A percentile compares a stretch with the other conserved stretches of the same genome.
Conservation (phyloP, 2,329 filamentous ascomycete species). For the Stemphylium lycopersici region DNA sequence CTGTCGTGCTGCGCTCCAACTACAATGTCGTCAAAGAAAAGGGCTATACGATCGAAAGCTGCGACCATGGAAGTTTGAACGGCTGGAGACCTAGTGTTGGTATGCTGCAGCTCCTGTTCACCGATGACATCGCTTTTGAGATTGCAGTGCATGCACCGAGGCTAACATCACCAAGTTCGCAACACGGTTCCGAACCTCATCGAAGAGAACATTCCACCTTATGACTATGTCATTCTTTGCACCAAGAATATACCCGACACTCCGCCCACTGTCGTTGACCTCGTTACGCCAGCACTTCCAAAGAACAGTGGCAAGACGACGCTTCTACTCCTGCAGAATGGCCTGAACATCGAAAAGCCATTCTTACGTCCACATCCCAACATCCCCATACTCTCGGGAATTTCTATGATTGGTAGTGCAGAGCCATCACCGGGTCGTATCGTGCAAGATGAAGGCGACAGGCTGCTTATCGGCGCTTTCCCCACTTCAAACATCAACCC, state of each 20-base stretch:
- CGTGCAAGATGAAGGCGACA: conserved; percentile 60
- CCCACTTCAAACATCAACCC: conserved; percentile 41
- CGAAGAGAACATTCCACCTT: conserved; percentile 46
- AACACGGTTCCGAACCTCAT: conserved; percentile 57
- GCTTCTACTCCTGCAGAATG: conserved; percentile 67
- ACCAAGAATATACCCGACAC: conserved; percentile 66
- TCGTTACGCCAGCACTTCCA: conserved; percentile 61
- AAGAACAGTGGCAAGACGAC: conserved; percentile 55
- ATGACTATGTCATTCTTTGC: conserved; percentile 62
- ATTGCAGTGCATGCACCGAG: neutral
- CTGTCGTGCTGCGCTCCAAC: conserved; percentile 63
- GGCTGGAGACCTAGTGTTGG: conserved; percentile 57
- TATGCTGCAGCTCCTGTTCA: conserved; percentile 22
- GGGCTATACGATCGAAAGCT: conserved; percentile 62
- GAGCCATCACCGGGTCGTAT: conserved; percentile 58
- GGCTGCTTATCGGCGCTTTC: conserved; percentile 60
- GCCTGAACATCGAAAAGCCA: conserved; percentile 67
- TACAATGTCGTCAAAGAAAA: conserved; percentile 54
- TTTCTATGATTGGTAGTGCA: conserved; percentile 60
- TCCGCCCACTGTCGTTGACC: conserved; percentile 55
- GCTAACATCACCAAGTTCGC: conserved; percentile 47
- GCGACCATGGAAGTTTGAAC: conserved; percentile 60
- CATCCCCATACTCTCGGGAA: conserved; percentile 60
- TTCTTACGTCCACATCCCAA: conserved; percentile 57
- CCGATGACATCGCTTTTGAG: neutral